Evolutionary conservation across 2,329 filamentous ascomycete species (phyloP).

Genomic region (Colletotrichum trifolii): DNA sequence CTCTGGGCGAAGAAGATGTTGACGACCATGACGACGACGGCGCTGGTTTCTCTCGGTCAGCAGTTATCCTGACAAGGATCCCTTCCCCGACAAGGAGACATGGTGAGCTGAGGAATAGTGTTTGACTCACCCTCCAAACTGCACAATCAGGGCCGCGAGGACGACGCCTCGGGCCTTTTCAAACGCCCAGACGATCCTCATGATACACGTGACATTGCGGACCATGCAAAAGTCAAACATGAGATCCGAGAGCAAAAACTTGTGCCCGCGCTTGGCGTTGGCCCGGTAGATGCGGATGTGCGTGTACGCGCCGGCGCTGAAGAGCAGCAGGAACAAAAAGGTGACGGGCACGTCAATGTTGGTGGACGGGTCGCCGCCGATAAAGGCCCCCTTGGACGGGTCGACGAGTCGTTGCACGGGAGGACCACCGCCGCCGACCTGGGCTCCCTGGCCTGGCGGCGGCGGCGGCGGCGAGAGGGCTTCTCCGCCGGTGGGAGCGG

Average conservation of each 20-base stretch:
- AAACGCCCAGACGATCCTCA: slow-evolving; percentile 51
- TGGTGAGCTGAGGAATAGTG: background rate
- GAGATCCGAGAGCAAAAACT: slow-evolving; percentile 51
- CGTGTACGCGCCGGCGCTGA: slow-evolving; percentile 39
- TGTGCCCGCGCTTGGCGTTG: slow-evolving; percentile 49
- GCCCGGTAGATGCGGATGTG: slow-evolving; percentile 42
- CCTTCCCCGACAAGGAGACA: no score
- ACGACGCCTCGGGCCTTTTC: slow-evolving; percentile 42
- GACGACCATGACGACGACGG: slow-evolving; percentile 49
- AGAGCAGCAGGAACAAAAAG: slow-evolving; percentile 42
- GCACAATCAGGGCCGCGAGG: slow-evolving; percentile 49
- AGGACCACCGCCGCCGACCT: background rate
- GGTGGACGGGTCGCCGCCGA: slow-evolving; percentile 29
- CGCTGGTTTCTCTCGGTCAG: slow-evolving; percentile 54
- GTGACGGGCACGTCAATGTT: slow-evolving; percentile 41
- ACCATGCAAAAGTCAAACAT: slow-evolving; percentile 53
- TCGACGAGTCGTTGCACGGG: slow-evolving; percentile 13
- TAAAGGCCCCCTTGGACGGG: slow-evolving; percentile 25
- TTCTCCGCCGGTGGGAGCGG: background rate
- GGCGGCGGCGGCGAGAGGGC: slow-evolving; percentile 18
- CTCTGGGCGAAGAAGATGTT: slow-evolving; percentile 53
- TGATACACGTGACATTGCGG: slow-evolving; percentile 46
- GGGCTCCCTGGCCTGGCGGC: background rate
- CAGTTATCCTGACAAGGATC: slow-evolving; percentile 42
- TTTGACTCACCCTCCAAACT: slow-evolving; percentile 47